Evolutionary conservation across 2,329 filamentous ascomycete genomes (phyloP), one percentile per base, ranked within the genome.

Genomic region (Fusarium irregulare): DNA sequence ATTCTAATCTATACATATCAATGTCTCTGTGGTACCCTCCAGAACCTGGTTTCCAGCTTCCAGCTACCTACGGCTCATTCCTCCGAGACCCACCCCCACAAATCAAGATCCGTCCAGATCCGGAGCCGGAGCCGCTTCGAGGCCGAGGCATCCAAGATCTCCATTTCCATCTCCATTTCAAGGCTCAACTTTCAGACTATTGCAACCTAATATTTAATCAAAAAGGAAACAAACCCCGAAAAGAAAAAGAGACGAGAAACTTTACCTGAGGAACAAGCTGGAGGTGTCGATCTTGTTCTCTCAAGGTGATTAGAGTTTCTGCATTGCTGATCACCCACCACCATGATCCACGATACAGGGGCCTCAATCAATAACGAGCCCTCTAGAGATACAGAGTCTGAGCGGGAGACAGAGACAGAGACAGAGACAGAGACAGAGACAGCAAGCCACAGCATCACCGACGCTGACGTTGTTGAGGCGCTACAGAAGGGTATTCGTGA

Each of bases 401-500:
- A 44, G 21, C 20, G 41, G n/a, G 40, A 42, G n/a, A 11, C n/a
- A 23, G 49, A 46, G 44, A n/a, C 23, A 49, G 16, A 37, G 32
- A 5, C 16, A 16, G 32, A 34, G 32, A 8, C 23, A 49, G 32
- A 34, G 32, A 5, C 16, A 18, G 34, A n/a, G 32, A 41, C 53
- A 12, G 42, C 54, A 51, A 67, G 53, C 49, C 75, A 66, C 57
- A 64, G 50, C 64, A 70, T 76, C 63, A 71, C 72, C 34, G 73
- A 75, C 45, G 62, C 54, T 56, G 76, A 78, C 64, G 71, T 76
- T 56, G 70, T 78, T 65, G 73, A 72, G 54, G 63, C 61, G 34
- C 47, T 72, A 48, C 71, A 75, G 56, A 67, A 73, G 44, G 61
- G 63, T 32, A 65, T 75, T 46, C 69, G 58, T 25, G 70, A 75